Evolutionary conservation across 768 basidiomycete genomes (phyloP), one percentile per base, ranked within the genome.

Genomic region (Boletus reticulatus): DNA sequence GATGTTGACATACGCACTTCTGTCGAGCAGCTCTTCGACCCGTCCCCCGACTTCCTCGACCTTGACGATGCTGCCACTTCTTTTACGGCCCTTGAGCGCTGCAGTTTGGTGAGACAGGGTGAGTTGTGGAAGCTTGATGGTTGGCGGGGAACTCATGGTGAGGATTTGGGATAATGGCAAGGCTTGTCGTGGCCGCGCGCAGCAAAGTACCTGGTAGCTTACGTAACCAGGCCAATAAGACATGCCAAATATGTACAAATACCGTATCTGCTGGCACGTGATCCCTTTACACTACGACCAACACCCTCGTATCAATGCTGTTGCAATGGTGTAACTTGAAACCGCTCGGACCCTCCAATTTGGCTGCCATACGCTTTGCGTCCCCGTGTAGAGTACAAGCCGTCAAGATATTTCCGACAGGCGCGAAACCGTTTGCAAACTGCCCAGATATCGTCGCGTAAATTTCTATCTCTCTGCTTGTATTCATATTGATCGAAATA

Each of bases 21-120:
- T 86, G 77, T 94, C 92, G 27, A 89, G 78, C 6, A 83, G 75
- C 64, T 92, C 88, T 64, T 94, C 89, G 47, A 83, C 75, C 49
- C 85, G 77, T 66, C 84, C 85, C 42, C 85, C 87, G 57, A 94
- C 82, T 65, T 89, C 80, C 71, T 94, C 92, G 50, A 94, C 89
- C 72, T 91, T 92, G 74, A 94, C 85, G 61, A 93, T 78, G 66
- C 89, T 91, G 53, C 78, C 79, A 50, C 87, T 87, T 45, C 89
- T 78, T n/a, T 72, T 75, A 14, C 87, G 76, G 36, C 79, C 73
- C 55, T 77, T 75, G 39, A 77, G 53, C 22, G 75, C 53, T 8
- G 68, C 52, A 20, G 67, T 60, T 29, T 69, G 57, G 67, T 57
- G 71, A 39, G 50, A 69, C 52, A 62, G 68, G 57, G 56, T 65